These are phyloP conservation scores for Talaromyces piceae DNA, from an alignment of 2,329 filamentous ascomycete species.

Conservation along the genomic window DNA sequence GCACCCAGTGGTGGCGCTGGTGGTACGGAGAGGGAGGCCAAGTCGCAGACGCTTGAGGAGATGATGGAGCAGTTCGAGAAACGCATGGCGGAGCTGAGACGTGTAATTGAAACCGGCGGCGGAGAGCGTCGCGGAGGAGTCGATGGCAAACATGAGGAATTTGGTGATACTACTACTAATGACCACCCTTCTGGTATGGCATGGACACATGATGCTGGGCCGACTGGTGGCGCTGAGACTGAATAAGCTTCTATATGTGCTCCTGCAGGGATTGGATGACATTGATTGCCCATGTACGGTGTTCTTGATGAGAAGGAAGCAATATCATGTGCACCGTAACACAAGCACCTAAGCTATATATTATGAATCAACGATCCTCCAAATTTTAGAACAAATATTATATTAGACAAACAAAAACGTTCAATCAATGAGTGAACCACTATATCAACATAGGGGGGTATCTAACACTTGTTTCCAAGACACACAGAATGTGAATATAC, in stretches of 20 bases:
- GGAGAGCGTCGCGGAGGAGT: background rate
- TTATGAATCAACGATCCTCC: background rate
- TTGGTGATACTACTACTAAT: too few relatives aligned
- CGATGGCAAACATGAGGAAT: background rate
- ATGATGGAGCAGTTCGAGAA: constrained; percentile 42
- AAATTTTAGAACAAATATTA: background rate
- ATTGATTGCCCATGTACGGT: too few relatives aligned
- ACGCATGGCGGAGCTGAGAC: constrained; percentile 36
- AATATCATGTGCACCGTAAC: background rate
- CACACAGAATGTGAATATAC: constrained; percentile 14
- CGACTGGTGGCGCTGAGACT: too few relatives aligned
- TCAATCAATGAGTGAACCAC: background rate
- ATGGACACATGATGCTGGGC: background rate
- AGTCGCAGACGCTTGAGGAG: constrained; percentile 32
- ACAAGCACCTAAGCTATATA: background rate
- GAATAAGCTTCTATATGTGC: background rate
- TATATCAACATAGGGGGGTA: background rate
- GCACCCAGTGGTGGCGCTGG: too few relatives aligned
- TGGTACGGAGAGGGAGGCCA: constrained; percentile 18
- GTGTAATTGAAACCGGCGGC: constrained; percentile 33
- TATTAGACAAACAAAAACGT: too few relatives aligned
- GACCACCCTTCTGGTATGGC: too few relatives aligned
- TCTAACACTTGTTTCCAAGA: constrained; percentile 1
- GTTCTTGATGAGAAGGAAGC: background rate
- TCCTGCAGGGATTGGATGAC: background rate